Conservation (phyloP, 2,329 filamentous ascomycete species). For the Botryotinia convoluta region DNA sequence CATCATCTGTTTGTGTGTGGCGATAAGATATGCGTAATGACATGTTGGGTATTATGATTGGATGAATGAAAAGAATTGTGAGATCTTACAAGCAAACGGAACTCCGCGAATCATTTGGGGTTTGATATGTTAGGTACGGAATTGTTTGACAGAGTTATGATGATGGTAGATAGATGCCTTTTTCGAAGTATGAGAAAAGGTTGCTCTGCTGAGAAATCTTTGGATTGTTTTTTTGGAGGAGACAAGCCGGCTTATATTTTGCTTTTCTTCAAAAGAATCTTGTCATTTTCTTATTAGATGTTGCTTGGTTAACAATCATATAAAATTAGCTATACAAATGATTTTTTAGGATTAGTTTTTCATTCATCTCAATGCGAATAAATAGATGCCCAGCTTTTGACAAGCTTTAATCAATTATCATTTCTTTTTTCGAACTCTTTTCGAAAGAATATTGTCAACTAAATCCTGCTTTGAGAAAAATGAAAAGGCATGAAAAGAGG, state of each 20-base stretch:
- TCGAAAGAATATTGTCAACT: background rate
- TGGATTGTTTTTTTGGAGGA: background rate
- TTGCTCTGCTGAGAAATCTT: background rate
- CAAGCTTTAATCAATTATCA: background rate
- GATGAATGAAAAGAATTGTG: background rate
- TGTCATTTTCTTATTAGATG: background rate
- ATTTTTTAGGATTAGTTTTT: background rate
- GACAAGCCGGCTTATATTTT: background rate
- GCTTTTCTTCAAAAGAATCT: background rate
- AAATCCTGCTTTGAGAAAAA: background rate
- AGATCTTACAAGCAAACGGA: background rate
- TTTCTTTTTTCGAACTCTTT: background rate
- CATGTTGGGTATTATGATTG: background rate
- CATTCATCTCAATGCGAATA: background rate
- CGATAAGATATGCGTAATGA: background rate
- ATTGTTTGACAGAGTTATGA: background rate
- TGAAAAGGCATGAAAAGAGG: background rate
- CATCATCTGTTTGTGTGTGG: background rate
- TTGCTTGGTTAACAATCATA: background rate
- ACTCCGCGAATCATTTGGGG: slow-evolving; percentile 4
- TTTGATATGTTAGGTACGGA: background rate
- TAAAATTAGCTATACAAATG: background rate
- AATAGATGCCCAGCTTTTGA: background rate
- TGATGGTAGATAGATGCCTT: background rate
- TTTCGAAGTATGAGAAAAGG: background rate